phyloP scores from a whole-genome alignment of 2,329 filamentous ascomycete species.

The Boeremia lycopersici region DNA sequence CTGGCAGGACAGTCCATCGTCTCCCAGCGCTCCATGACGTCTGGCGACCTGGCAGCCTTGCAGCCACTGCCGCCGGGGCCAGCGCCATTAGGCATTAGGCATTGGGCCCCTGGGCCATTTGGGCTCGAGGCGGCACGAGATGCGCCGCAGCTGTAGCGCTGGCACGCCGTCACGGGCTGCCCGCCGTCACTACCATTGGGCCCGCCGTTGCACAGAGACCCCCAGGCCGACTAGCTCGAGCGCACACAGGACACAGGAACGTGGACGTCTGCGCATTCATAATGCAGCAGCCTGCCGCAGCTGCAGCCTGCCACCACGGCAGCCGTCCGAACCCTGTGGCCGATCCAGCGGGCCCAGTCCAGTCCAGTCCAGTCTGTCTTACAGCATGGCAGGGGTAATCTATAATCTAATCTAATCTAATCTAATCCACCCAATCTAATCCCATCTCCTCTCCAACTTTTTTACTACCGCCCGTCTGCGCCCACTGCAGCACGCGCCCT shows the following conservation, averaged over 20 bases:
- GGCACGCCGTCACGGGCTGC: not conserved
- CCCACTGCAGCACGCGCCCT: not conserved
- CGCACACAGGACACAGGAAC: not conserved
- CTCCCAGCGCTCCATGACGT: slow-evolving; percentile 21
- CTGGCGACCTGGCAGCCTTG: not conserved
- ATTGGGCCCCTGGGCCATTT: slow-evolving; percentile 1
- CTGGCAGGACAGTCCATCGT: slow-evolving; percentile 1
- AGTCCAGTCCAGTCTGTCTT: too few relatives aligned
- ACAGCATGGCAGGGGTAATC: too few relatives aligned
- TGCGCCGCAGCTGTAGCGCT: slow-evolving; percentile 6
- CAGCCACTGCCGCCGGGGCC: slow-evolving; percentile 7
- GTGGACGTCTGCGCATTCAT: too few relatives aligned
- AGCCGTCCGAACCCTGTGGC: not conserved
- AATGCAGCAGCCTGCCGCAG: not conserved
- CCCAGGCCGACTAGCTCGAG: too few relatives aligned
- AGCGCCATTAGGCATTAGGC: not conserved
- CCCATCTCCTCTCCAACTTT: slow-evolving; percentile 7
- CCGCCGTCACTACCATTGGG: slow-evolving; percentile 11
- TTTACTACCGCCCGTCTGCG: slow-evolving; percentile 4
- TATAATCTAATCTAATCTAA: slow-evolving; percentile 5
- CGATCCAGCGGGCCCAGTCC: not conserved
- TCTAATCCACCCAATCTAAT: not conserved
- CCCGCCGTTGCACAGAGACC: not conserved
- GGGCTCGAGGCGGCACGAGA: slow-evolving; percentile 6
- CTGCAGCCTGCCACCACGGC: not conserved